Conservation (phyloP, 2,329 filamentous ascomycete species). For the Coniochaeta ligniaria region DNA sequence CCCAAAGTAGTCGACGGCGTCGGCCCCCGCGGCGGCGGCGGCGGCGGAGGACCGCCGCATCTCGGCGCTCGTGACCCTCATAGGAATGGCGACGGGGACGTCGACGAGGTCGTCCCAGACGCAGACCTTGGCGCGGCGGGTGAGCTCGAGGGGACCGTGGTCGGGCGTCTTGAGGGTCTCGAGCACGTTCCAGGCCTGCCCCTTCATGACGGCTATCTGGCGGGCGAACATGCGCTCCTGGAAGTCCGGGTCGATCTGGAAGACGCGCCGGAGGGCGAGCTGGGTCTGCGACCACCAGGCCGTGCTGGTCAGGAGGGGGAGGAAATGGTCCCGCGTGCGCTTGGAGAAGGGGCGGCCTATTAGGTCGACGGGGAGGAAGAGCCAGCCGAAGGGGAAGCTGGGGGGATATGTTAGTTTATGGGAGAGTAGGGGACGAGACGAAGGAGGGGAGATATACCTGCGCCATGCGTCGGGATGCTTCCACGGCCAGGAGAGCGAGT, state of each 20-base stretch:
- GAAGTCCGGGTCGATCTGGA: constrained; percentile 90
- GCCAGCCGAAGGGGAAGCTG: constrained; percentile 96
- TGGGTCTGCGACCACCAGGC: constrained; percentile 97
- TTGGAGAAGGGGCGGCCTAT: constrained; percentile 96
- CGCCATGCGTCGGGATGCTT: constrained; percentile 90
- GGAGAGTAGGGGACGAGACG: background rate
- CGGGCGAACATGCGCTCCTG: constrained; percentile 98
- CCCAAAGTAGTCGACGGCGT: background rate
- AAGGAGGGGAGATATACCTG: constrained; percentile 31
- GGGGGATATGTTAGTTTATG: background rate
- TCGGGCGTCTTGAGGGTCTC: constrained; percentile 91
- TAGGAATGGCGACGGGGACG: constrained; percentile 86
- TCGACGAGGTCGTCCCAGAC: constrained; percentile 98
- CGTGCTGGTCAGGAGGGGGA: constrained; percentile 90
- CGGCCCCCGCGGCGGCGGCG: constrained; percentile 1
- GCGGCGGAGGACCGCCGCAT: constrained; percentile 55
- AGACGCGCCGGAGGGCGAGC: constrained; percentile 74
- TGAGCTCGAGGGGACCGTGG: constrained; percentile 89
- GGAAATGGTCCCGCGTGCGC: constrained; percentile 86
- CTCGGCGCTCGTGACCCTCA: constrained; percentile 79
- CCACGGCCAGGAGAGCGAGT: constrained; percentile 98
- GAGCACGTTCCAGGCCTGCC: constrained; percentile 98
- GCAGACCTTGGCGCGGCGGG: constrained; percentile 80
- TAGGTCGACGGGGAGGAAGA: constrained; percentile 91
- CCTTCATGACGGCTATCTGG: constrained; percentile 98